Base-by-base conservation (phyloP, 768 basidiomycete species). In the Lentinula aciculospora region DNA sequence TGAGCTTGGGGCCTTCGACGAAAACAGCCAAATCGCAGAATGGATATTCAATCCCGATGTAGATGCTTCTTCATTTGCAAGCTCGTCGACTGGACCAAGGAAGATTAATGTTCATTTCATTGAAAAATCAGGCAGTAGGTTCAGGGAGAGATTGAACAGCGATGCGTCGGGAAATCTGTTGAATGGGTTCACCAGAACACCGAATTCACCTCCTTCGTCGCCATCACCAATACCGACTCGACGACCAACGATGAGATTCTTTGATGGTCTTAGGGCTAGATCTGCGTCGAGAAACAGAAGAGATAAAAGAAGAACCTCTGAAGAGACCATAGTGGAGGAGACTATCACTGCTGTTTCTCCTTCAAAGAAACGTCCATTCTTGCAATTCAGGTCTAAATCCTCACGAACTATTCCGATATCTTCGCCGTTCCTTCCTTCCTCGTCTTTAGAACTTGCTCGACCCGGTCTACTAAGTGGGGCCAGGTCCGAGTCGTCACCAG, bases 21-120 rank as follows among this genome's bases (percentile, higher is more conserved):
- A 58, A n/a, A 53, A 58, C 58, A 58, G 58, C 28, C 50, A 58
- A n/a, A 50, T 58, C 9, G 49, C 50, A 7, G 58, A 55, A 27
- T 58, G 58, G 58, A 53, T 58, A 40, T 58, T 58, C 29, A 42
- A 50, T 45, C 44, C 44, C 27, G 45, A 57, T 39, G 25, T 40
- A 17, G 56, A 57, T 45, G 42, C 15, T 48, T 4, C 44, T 12
- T 3, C 23, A 10, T 47, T 42, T 23, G 9, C 25, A 6, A 31
- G 9, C n/a, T 44, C 36, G 53, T 25, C 21, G 23, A 23, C 27
- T 13, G 40, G 25, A 17, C 53, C 53, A 8, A 56, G 36, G 42
- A 44, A 40, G 15, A 23, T 10, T 3, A 53, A 21, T 23, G 54
- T 56, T 17, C 25, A 28, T 32, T 56, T 56, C 32, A 8, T 42